A percentile compares a stretch with the other conserved stretches of the same genome.
phyloP scores from a whole-genome alignment of 2,329 filamentous ascomycete genomes.

The Chaetomium sp. region DNA sequence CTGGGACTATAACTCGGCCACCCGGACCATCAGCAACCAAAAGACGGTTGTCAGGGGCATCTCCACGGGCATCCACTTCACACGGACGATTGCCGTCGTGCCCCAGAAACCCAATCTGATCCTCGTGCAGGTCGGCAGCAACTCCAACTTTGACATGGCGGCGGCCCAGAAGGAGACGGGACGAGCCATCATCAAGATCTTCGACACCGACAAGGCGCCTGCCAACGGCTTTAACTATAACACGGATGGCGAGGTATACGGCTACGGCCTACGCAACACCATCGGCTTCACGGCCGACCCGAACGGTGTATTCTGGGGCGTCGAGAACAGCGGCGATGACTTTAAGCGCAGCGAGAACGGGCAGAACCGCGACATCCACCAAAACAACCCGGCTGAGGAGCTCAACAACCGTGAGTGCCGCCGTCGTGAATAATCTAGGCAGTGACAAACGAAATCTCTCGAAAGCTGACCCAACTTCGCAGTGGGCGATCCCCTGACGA shows the following conservation, averaged over 20 bases:
- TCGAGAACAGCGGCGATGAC: slow-evolving; percentile 56
- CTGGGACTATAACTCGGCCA: slow-evolving; percentile 58
- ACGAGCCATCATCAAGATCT: slow-evolving; percentile 48
- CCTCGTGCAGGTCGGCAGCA: slow-evolving; percentile 45
- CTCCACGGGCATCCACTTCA: slow-evolving; percentile 45
- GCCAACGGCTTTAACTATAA: slow-evolving; percentile 44
- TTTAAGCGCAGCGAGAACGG: slow-evolving; percentile 51
- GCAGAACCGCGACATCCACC: slow-evolving; percentile 52
- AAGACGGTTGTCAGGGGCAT: slow-evolving; percentile 45
- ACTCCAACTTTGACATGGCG: slow-evolving; percentile 45
- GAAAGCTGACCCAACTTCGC: background rate
- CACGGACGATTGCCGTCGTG: slow-evolving; percentile 43
- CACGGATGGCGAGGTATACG: slow-evolving; percentile 44
- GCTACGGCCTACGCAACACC: slow-evolving; percentile 59
- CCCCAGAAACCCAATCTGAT: slow-evolving; percentile 43
- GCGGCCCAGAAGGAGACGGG: slow-evolving; percentile 41
- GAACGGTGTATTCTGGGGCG: slow-evolving; percentile 52
- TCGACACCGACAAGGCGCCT: slow-evolving; percentile 44
- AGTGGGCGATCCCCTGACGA: slow-evolving; percentile 39
- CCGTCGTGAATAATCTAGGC: background rate
- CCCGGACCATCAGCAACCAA: slow-evolving; percentile 49
- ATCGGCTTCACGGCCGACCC: slow-evolving; percentile 60
- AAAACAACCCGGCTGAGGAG: slow-evolving; percentile 66
- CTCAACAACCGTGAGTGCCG: slow-evolving; percentile 57
- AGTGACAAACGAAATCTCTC: background rate